Conservation (phyloP, 805 yeast genomes). For the Kodamaea hsintzibuensis region DNA sequence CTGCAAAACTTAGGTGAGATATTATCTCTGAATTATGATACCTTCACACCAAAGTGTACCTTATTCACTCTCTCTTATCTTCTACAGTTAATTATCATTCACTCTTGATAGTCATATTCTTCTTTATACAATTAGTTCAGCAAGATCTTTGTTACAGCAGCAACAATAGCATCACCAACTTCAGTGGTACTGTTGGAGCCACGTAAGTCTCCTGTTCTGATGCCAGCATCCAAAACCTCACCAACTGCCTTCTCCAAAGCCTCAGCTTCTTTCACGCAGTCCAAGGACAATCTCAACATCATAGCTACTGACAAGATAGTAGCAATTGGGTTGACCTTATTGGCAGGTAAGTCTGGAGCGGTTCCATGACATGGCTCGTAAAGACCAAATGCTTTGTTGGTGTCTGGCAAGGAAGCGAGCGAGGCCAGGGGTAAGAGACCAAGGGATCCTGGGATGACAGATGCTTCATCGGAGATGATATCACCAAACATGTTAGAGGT, state of each 20-base stretch:
- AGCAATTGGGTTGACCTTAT: conserved; percentile 94
- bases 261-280: conserved; percentile 78
- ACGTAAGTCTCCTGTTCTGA: conserved; percentile 89
- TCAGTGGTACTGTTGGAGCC: conserved; percentile 83
- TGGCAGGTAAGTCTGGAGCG: conserved; percentile 88
- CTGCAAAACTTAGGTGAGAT: too few species aligned
- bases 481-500: conserved; percentile 98
- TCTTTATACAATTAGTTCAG: not conserved
- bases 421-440: conserved; percentile 97
- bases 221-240: conserved; percentile 74
- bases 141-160: conserved; percentile 61
- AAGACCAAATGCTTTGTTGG: conserved; percentile 90
- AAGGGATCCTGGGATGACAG: conserved; percentile 95
- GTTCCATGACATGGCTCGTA: conserved; percentile 99
- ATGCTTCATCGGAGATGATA: conserved; percentile 96
- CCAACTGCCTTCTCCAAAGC: conserved; percentile 89
- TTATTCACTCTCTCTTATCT: too few species aligned
- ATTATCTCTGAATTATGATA: too few species aligned
- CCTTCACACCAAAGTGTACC: too few species aligned
- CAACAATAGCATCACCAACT: conserved; percentile 92
- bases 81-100: too few species aligned
- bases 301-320: conserved; percentile 94
- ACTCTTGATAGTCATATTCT: not conserved
- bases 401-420: conserved; percentile 93
- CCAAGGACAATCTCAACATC: conserved; percentile 92